Conservation (phyloP, 2,329 filamentous ascomycete species). For the Lachnellula arida region DNA sequence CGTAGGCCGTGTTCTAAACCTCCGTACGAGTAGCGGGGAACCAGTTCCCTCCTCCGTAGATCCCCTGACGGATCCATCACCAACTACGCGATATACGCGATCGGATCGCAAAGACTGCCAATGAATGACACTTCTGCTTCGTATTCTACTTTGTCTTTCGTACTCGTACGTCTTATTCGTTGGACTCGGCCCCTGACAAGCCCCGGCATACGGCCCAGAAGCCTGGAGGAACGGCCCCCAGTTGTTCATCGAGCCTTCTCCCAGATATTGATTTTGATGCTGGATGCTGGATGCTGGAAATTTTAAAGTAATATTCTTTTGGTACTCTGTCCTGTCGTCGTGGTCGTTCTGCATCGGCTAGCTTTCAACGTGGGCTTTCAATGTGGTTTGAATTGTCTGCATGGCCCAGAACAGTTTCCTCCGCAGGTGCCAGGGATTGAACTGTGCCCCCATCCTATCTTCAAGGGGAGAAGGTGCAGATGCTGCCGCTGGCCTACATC, state of each 20-base stretch:
- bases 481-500: conserved; percentile 12
- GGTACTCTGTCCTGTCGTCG: no score
- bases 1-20: not conserved
- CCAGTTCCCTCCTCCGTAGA: not conserved
- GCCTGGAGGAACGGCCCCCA: not conserved
- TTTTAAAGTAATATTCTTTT: no score
- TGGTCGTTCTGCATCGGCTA: not conserved
- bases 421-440: conserved; percentile 14
- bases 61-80: not conserved
- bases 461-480: conserved; percentile 3
- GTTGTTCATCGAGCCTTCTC: not conserved
- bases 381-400: not conserved
- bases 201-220: not conserved
- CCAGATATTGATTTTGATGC: not conserved
- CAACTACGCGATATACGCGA: not conserved
- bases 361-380: not conserved
- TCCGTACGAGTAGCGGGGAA: not conserved
- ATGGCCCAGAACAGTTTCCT: conserved; percentile 3
- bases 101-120: no score
- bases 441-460: conserved; percentile 6
- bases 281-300: not conserved
- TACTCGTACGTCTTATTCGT: not conserved
- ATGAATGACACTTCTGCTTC: no score
- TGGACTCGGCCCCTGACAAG: not conserved
- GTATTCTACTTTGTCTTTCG: no score